These are phyloP conservation scores for Agrocybe pediades DNA, from an alignment of 768 basidiomycete genomes.

Conservation along the genomic window DNA sequence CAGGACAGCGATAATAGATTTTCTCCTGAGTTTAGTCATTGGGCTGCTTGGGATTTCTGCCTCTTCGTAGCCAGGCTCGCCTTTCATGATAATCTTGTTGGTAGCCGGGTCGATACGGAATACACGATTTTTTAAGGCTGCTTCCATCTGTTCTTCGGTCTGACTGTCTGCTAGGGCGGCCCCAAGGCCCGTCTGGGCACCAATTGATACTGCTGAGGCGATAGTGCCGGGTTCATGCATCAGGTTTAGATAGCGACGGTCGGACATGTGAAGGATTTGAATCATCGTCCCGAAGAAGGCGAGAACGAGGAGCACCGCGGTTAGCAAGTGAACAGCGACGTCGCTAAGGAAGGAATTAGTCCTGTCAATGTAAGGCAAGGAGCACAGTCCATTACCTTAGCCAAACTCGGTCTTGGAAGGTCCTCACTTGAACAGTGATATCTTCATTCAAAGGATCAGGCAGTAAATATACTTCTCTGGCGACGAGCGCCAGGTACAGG, in stretches of 20 bases:
- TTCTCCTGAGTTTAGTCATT: constrained; percentile 7
- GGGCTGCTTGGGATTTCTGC: constrained; percentile 33
- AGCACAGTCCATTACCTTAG: constrained; percentile 37
- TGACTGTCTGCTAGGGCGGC: constrained; percentile 44
- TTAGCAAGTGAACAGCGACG: constrained; percentile 44
- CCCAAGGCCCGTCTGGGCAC: constrained; percentile 51
- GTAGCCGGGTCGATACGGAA: constrained; percentile 52
- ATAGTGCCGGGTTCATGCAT: constrained; percentile 55
- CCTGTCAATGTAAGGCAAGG: neutral
- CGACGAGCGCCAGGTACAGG: constrained; percentile 51
- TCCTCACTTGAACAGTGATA: constrained; percentile 42
- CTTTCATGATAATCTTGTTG: constrained; percentile 56
- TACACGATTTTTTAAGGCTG: constrained; percentile 42
- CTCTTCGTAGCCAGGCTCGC: constrained; percentile 48
- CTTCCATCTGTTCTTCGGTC: constrained; percentile 37
- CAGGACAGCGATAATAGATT: constrained; percentile 14
- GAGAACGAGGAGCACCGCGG: constrained; percentile 43
- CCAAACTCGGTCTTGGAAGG: constrained; percentile 48
- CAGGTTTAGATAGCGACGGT: constrained; percentile 45
- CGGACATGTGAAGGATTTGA: constrained; percentile 47
- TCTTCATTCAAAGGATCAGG: constrained; percentile 25
- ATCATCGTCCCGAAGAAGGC: constrained; percentile 44
- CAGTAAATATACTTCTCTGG: constrained; percentile 53
- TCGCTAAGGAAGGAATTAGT: constrained; percentile 29
- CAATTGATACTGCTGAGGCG: constrained; percentile 56